These are phyloP conservation scores for Candida tetrigidarum DNA, from an alignment of 1,139 yeast genomes.

Conservation along the genomic window DNA sequence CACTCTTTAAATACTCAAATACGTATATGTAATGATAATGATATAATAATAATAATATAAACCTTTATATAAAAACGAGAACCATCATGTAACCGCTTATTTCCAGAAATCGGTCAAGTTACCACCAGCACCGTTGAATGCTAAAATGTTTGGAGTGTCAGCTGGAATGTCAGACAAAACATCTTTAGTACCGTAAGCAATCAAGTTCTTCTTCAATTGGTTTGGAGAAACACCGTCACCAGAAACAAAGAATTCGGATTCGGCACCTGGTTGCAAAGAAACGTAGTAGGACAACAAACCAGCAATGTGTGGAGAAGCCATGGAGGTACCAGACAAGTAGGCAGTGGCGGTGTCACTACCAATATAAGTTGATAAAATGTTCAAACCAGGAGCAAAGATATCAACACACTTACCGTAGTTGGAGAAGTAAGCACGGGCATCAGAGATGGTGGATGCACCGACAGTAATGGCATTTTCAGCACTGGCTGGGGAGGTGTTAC, in stretches of 20 bases:
- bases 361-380: constrained; percentile 43
- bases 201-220: constrained; percentile 36
- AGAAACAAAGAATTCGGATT: constrained; percentile 48
- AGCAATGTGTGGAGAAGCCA: constrained; percentile 50
- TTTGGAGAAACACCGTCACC: constrained; percentile 43
- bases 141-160: constrained; percentile 86
- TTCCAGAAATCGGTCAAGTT: constrained; percentile 74
- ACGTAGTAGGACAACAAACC: constrained; percentile 46
- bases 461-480: constrained; percentile 48
- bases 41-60: not conserved
- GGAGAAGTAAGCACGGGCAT: constrained; percentile 44
- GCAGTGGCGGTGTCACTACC: constrained; percentile 39
- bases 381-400: constrained; percentile 49
- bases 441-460: constrained; percentile 44
- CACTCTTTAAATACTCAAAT: too few relatives aligned
- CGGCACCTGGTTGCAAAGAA: constrained; percentile 44
- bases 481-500: constrained; percentile 47
- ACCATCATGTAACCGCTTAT: not conserved
- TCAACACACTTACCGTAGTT: constrained; percentile 51
- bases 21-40: too few relatives aligned
- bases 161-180: constrained; percentile 58
- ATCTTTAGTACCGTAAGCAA: constrained; percentile 42
- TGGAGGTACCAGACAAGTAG: constrained; percentile 47
- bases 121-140: constrained; percentile 93
- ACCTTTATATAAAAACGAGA: not conserved